Evolutionary conservation across 306 rosid genomes (phyloP), one percentile per base, ranked within the genome.

Genomic region (Amphicarpaea edgeworthii): DNA sequence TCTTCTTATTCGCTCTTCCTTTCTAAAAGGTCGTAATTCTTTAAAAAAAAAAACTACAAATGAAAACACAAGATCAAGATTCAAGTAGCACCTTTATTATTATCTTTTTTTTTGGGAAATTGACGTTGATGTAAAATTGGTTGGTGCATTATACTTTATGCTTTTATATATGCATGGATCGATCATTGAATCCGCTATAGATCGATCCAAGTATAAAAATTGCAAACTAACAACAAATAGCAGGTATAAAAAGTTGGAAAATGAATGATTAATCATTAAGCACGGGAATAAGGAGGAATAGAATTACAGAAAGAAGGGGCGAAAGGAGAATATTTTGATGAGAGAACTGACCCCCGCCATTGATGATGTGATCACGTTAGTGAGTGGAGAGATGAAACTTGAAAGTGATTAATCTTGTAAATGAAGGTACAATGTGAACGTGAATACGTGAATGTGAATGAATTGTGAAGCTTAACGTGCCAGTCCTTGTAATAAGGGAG

Each of bases 331-430:
- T 2, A 65, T 7, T 64, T 72, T 54, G 74, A 0, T 20, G 46
- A 57, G 41, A 58, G 67, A 74, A 75, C 40, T 59, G 1, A 57
- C 79, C 41, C 66, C 75, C 1, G 32, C 32, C 79, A 81, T 68
- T 28, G 67, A 47, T 76, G 72, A 10, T 53, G 72, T 7, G 75
- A 73, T 65, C 62, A 53, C 70, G 70, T 80, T 67, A 46, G 30
- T 58, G 78, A 69, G 73, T 68, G 10, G 68, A 68, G 42, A 62
- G n/a, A 32, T 70, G 70, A 76, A 81, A 76, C 74, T 41, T 70
- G 70, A 76, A 81, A 76, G 78, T 41, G 26, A 81, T n/a, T n/a
- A n/a, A 61, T 40, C 54, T 81, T 81, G 81, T 8, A 26, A 70
- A 70, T 43, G 55, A 81, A 81, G 81, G 58, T 14, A 62, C 10